Percentiles rank a stretch among this genome's conserved stretches.
These are phyloP conservation scores for Stereocaulon alpinum DNA, from an alignment of 495 filamentous ascomycete genomes.

Conservation along the genomic window DNA sequence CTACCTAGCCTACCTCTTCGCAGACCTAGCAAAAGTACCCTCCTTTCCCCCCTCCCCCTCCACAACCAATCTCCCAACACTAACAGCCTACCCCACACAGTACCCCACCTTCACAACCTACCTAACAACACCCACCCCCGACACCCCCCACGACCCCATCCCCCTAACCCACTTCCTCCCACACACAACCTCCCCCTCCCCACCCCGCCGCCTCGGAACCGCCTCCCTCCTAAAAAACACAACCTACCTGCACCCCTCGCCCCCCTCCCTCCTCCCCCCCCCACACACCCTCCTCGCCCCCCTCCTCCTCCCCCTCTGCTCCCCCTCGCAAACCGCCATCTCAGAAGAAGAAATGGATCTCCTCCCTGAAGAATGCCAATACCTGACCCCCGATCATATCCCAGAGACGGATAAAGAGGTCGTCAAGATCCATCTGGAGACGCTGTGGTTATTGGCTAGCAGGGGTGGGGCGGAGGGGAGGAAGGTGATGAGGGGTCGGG, in stretches of 20 bases:
- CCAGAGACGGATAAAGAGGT: constrained; percentile 66
- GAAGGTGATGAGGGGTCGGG: constrained; percentile 58
- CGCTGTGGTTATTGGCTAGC: constrained; percentile 69
- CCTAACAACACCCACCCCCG: constrained; percentile 78
- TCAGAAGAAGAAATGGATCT: constrained; percentile 57
- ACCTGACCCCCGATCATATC: constrained; percentile 77
- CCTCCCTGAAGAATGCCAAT: constrained; percentile 80
- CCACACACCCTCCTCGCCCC: constrained; percentile 71
- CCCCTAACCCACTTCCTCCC: constrained; percentile 40
- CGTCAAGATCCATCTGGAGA: constrained; percentile 78
- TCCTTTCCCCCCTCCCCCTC: neutral
- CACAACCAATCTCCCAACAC: no score
- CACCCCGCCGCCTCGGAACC: constrained; percentile 76
- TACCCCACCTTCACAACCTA: constrained; percentile 54
- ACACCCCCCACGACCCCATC: constrained; percentile 60
- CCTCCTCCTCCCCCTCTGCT: constrained; percentile 60
- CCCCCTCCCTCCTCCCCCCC: constrained; percentile 25
- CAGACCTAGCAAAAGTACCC: constrained; percentile 67
- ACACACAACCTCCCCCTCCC: constrained; percentile 48
- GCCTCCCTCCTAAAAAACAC: constrained; percentile 90
- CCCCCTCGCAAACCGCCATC: constrained; percentile 47
- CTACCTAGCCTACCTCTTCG: constrained; percentile 87
- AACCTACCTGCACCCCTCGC: constrained; percentile 50
- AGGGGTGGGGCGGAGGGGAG: constrained; percentile 47
- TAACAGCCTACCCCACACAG: neutral